These are phyloP conservation scores for Colletotrichum sp. DNA, from an alignment of 2,329 filamentous ascomycete genomes.

Conservation along the genomic window DNA sequence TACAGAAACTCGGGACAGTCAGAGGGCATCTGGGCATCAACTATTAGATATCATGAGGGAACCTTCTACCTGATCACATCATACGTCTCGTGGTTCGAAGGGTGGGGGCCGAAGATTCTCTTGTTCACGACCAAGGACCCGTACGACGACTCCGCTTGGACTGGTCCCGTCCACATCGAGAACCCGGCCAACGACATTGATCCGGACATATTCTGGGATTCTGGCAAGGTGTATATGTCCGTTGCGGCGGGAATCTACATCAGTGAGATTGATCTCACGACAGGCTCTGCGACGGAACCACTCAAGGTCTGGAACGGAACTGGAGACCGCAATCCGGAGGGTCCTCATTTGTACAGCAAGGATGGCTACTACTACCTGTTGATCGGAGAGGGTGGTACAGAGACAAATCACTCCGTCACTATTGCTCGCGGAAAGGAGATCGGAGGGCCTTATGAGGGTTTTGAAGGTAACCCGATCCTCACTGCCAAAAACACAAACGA, in stretches of 20 bases:
- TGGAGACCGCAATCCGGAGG: slow-evolving; percentile 47
- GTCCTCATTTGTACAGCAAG: slow-evolving; percentile 58
- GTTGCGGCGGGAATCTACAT: slow-evolving; percentile 30
- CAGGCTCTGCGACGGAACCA: slow-evolving; percentile 35
- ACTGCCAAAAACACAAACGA: slow-evolving; percentile 42
- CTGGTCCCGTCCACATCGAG: slow-evolving; percentile 37
- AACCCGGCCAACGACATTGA: slow-evolving; percentile 44
- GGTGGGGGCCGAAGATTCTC: slow-evolving; percentile 37
- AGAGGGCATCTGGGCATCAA: slow-evolving; percentile 51
- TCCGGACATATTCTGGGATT: slow-evolving; percentile 57
- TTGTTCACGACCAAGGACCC: slow-evolving; percentile 46
- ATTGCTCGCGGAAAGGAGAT: slow-evolving; percentile 45
- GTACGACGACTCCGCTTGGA: slow-evolving; percentile 43
- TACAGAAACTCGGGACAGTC: slow-evolving; percentile 19
- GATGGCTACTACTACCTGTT: slow-evolving; percentile 59
- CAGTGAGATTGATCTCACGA: slow-evolving; percentile 36
- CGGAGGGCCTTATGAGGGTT: slow-evolving; percentile 47
- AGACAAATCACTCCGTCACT: slow-evolving; percentile 42
- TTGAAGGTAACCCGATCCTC: slow-evolving; percentile 48
- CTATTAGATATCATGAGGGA: slow-evolving; percentile 45
- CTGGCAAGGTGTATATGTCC: slow-evolving; percentile 49
- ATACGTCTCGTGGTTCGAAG: slow-evolving; percentile 4
- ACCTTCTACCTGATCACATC: slow-evolving; percentile 44
- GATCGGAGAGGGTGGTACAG: slow-evolving; percentile 57
- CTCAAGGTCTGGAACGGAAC: slow-evolving; percentile 49